Evolutionary conservation across 208 protist genomes (phyloP).

Genomic region (Histomonas meleagridis): DNA sequence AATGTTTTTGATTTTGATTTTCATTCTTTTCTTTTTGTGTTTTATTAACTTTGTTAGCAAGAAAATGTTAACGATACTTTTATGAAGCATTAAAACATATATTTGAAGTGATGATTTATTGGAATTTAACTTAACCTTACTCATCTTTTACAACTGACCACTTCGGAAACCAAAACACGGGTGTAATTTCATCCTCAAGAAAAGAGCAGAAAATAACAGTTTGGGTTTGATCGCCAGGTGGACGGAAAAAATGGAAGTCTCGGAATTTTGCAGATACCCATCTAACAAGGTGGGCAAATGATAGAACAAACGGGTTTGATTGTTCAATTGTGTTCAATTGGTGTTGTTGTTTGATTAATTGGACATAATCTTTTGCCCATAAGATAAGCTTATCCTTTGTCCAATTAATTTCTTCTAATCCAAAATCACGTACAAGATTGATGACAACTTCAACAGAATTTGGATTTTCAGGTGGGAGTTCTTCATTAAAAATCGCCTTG

Average conservation of each 20-base stretch:
- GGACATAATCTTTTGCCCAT: conserved; percentile 32
- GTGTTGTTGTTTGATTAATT: not conserved
- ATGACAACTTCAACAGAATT: conserved; percentile 23
- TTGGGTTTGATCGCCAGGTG: conserved; percentile 24
- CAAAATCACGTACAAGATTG: conserved; percentile 28
- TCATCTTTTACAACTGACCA: conserved; percentile 23
- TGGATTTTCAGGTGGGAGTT: conserved; percentile 32
- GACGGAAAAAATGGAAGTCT: conserved; percentile 22
- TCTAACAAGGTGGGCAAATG: conserved; percentile 13
- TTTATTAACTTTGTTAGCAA: too few species aligned
- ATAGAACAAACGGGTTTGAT: conserved; percentile 23
- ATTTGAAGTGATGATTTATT: too few species aligned
- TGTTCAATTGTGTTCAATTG: conserved; percentile 35
- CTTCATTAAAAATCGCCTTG: conserved; percentile 31
- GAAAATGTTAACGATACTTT: too few species aligned
- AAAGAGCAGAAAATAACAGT: conserved; percentile 38
- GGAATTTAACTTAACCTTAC: too few species aligned
- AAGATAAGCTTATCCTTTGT: conserved; percentile 34
- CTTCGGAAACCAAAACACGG: conserved; percentile 29
- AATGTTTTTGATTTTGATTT: too few species aligned
- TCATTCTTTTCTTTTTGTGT: too few species aligned
- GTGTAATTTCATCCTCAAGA: conserved; percentile 23
- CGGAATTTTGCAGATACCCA: conserved; percentile 30
- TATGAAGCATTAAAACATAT: too few species aligned
- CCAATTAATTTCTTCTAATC: conserved; percentile 32